These are phyloP conservation scores for Ilyonectria mors-panacis DNA, from an alignment of 2,329 filamentous ascomycete genomes.

Conservation along the genomic window DNA sequence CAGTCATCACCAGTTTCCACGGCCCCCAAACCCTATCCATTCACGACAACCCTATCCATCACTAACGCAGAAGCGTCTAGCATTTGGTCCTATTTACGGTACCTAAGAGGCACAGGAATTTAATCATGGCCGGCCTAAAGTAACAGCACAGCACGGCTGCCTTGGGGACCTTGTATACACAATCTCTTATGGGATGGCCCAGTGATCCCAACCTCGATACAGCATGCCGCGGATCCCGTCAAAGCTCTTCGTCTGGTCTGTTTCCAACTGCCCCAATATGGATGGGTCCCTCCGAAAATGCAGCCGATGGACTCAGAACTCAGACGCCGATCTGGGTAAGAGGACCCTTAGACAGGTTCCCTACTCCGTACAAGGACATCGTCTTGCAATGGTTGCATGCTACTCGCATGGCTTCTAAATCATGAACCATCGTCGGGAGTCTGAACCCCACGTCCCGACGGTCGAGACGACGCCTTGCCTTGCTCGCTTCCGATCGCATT, in stretches of 20 bases:
- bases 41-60: background rate
- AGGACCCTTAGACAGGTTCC: background rate
- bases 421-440: constrained; percentile 5
- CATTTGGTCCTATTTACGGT: background rate
- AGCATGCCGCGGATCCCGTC: background rate
- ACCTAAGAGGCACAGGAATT: constrained; percentile 1
- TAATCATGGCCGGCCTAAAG: background rate
- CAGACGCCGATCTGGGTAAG: background rate
- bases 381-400: background rate
- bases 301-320: background rate
- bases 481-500: background rate
- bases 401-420: background rate
- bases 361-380: background rate
- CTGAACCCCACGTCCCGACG: constrained; percentile 11
- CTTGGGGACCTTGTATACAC: background rate
- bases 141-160: background rate
- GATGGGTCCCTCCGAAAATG: background rate
- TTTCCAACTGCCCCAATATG: background rate
- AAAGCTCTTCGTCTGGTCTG: background rate
- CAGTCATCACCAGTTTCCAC: constrained; percentile 9
- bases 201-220: background rate
- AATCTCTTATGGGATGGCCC: no score
- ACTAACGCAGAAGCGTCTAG: background rate
- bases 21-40: constrained; percentile 2
- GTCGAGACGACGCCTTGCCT: background rate